These are phyloP conservation scores for Coemansia sp. DNA, from an alignment of 192 early-diverging fungal genomes.

Conservation along the genomic window DNA sequence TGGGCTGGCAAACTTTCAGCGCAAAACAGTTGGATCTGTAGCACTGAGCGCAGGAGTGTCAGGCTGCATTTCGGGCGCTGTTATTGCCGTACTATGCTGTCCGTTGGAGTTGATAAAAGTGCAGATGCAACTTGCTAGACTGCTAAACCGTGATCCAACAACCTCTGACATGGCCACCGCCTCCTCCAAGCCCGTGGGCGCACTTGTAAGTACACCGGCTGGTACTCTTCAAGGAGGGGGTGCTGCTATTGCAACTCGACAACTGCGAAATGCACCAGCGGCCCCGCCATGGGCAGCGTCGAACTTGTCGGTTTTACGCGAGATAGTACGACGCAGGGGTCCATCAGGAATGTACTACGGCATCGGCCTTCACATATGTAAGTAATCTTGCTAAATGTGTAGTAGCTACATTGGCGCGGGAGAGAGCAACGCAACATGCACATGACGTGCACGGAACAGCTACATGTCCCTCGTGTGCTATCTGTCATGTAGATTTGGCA, in stretches of 20 bases:
- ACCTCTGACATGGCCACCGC: neutral
- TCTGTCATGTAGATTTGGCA: neutral
- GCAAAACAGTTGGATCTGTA: constrained; percentile 47
- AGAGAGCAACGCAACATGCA: neutral
- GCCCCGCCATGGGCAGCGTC: constrained; percentile 38
- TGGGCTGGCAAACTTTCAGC: constrained; percentile 42
- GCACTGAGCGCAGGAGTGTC: constrained; percentile 56
- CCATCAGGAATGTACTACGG: constrained; percentile 46
- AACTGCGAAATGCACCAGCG: constrained; percentile 10
- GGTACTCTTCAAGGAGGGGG: constrained; percentile 7
- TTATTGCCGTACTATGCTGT: constrained; percentile 70
- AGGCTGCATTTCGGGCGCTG: constrained; percentile 64
- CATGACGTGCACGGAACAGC: constrained; percentile 6
- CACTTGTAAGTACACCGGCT: constrained; percentile 4
- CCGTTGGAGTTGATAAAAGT: constrained; percentile 80
- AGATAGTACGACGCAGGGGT: constrained; percentile 45
- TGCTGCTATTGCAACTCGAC: neutral
- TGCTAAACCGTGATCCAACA: constrained; percentile 43
- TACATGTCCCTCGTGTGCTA: constrained; percentile 1
- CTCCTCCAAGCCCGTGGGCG: constrained; percentile 20
- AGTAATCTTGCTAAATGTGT: constrained; percentile 9
- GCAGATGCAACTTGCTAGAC: constrained; percentile 68
- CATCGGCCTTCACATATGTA: constrained; percentile 49
- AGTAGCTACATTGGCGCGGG: neutral
- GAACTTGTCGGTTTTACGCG: constrained; percentile 42